Base-by-base conservation (phyloP, 2,329 filamentous ascomycete species). In the Colletotrichum musicola region DNA sequence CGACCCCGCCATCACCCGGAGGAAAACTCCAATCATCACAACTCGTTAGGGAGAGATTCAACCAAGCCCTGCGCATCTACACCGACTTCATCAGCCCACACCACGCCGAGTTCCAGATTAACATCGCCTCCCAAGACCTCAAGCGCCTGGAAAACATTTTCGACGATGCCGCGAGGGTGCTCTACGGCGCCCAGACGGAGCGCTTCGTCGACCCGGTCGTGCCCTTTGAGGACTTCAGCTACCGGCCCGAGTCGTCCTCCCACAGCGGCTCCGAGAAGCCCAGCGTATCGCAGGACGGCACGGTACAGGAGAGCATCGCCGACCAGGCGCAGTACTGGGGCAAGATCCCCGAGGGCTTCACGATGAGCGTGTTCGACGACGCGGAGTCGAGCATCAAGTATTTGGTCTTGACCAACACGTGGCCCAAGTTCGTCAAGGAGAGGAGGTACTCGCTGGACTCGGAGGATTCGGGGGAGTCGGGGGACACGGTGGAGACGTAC, bases 101-200 rank as follows among this genome's bases (percentile, higher is more conserved):
- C 9, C 87, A 89, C 61, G 89, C 90, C 65, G 86, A 89, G 66
- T 92, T 92, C 71, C 89, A 89, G 50, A 84, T 92, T 78, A 92
- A 92, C 75, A 82, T 92, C 40, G 88, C 89, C 2, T 88, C 85
- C 2, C 77, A 81, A 18, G 84, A 90, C 47, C 84, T 88, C 61
- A 82, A 82, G 68, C 81, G 81, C 40, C 83, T 92, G 1, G 84
- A 89, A 49, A 73, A 72, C 3, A 78, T 90, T 18, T 92, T 92
- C 71, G 86, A 88, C 71, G 74, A 76, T 4, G 84, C 88, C 0
- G 85, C 88, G 60, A 73, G 83, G 73, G 77, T 81, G 73, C 71
- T 86, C 69, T 79, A 79, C 71, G 81, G 83, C 60, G 75, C 81
- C 56, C 77, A 77, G 62, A 44, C 55, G 10, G 50, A 68, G 16